Percentiles rank a stretch among this genome's conserved stretches.
phyloP scores from a whole-genome alignment of 345 rosid species.

The Cardamine chenopodiifolia region DNA sequence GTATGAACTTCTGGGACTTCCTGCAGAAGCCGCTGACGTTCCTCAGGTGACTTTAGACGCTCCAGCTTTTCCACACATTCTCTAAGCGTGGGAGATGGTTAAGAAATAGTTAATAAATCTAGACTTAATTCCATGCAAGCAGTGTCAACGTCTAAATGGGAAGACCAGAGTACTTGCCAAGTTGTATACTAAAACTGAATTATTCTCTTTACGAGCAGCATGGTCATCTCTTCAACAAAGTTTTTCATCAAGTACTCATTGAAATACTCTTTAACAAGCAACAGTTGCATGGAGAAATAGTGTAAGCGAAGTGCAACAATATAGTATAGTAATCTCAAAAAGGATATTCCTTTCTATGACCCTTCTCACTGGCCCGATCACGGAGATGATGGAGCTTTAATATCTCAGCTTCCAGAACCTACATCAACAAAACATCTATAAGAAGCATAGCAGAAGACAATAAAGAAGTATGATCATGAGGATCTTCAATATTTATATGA shows the following conservation, averaged over 20 bases:
- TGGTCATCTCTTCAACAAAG: conserved; percentile 7
- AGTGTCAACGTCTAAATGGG: conserved; percentile 21
- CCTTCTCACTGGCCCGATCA: conserved; percentile 89
- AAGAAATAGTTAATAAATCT: conserved; percentile 48
- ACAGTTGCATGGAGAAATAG: conserved; percentile 7
- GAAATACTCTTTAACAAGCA: conserved; percentile 7
- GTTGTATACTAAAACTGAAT: conserved; percentile 11
- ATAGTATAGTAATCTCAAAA: conserved; percentile 27
- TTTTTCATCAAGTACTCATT: neutral
- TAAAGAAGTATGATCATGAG: conserved; percentile 5
- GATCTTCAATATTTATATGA: conserved; percentile 25
- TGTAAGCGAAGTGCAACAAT: conserved; percentile 23
- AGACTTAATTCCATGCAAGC: conserved; percentile 22
- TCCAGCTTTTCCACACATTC: conserved; percentile 80
- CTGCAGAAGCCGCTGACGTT: conserved; percentile 63
- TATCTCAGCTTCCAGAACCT: conserved; percentile 78
- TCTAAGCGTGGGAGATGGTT: conserved; percentile 73
- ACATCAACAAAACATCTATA: conserved; percentile 30
- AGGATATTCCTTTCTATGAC: conserved; percentile 90
- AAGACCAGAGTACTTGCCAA: conserved; percentile 20
- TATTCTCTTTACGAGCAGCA: conserved; percentile 16
- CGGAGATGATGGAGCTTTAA: conserved; percentile 66
- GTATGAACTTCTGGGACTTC: conserved; percentile 69
- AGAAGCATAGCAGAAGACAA: conserved; percentile 6
- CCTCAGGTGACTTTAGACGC: conserved; percentile 72